These are phyloP conservation scores for Trametes villosa DNA, from an alignment of 768 basidiomycete genomes.

Conservation along the genomic window DNA sequence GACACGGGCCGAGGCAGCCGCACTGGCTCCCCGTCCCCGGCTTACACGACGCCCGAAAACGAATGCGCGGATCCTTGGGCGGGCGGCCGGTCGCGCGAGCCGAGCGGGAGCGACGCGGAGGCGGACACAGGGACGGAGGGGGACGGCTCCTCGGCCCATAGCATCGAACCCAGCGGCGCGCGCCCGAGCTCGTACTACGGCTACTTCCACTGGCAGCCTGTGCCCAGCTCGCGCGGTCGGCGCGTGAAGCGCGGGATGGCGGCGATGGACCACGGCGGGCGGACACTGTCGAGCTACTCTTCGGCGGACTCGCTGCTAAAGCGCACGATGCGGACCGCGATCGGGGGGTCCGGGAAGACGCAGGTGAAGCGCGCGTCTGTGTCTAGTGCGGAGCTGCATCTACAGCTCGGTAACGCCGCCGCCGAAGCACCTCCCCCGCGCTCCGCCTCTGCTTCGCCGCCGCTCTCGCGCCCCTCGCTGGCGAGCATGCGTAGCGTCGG, in stretches of 20 bases:
- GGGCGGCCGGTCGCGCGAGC: neutral
- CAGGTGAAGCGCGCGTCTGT: conserved; percentile 7
- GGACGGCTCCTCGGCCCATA: conserved; percentile 15
- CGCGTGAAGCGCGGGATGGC: neutral
- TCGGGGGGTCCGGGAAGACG: neutral
- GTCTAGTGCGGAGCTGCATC: conserved; percentile 9
- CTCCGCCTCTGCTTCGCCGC: conserved; percentile 13
- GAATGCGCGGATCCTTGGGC: neutral
- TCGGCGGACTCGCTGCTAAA: conserved; percentile 32
- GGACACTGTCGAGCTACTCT: conserved; percentile 30
- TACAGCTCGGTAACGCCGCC: neutral
- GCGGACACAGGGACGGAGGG: neutral
- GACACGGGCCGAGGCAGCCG: neutral
- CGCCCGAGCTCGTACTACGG: conserved; percentile 1
- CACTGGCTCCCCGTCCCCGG: neutral
- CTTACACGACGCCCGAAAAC: conserved; percentile 1
- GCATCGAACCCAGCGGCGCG: conserved; percentile 7
- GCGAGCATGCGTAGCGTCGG: conserved; percentile 8
- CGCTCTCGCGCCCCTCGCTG: conserved; percentile 15
- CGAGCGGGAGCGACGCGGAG: conserved; percentile 15
- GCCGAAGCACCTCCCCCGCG: conserved; percentile 2
- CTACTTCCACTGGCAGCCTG: neutral
- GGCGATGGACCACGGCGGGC: neutral
- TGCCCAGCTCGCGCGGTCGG: neutral
- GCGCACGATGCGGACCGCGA: conserved; percentile 25